Percentiles rank a stretch among this genome's conserved stretches.
Evolutionary conservation across 768 basidiomycete genomes (phyloP).

Genomic region (Boletellus emodensis): DNA sequence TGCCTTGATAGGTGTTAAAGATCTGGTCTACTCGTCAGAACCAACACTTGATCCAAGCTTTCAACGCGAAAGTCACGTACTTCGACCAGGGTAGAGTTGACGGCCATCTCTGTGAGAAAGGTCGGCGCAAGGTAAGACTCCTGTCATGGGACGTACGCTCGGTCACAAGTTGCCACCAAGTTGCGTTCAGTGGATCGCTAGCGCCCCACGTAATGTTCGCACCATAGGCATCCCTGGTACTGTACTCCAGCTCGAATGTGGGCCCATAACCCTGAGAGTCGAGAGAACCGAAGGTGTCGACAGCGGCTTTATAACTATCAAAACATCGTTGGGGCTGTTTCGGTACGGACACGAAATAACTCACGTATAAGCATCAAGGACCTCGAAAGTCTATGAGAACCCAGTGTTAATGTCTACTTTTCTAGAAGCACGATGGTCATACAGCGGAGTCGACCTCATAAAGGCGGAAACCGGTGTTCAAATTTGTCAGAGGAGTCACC

Average conservation of each 20-base stretch:
- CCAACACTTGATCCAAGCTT: not conserved
- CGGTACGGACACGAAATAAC: slow-evolving; percentile 16
- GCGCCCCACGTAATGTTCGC: slow-evolving; percentile 50
- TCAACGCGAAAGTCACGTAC: slow-evolving; percentile 33
- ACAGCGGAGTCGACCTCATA: slow-evolving; percentile 53
- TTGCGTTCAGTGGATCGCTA: slow-evolving; percentile 70
- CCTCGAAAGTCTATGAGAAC: slow-evolving; percentile 62
- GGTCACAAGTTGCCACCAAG: slow-evolving; percentile 80
- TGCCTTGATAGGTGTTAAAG: slow-evolving; percentile 72
- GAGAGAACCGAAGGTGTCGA: slow-evolving; percentile 52
- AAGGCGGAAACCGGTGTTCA: slow-evolving; percentile 68
- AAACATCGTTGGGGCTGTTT: not conserved
- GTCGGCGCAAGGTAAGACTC: not conserved
- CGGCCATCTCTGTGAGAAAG: slow-evolving; percentile 48
- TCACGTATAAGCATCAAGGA: slow-evolving; percentile 75
- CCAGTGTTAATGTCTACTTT: slow-evolving; percentile 1
- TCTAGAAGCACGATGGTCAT: slow-evolving; percentile 18
- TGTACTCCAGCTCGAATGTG: slow-evolving; percentile 60
- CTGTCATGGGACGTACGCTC: slow-evolving; percentile 46
- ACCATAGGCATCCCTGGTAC: slow-evolving; percentile 65
- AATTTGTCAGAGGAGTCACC: slow-evolving; percentile 62
- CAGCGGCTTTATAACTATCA: slow-evolving; percentile 61
- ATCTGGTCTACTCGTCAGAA: slow-evolving; percentile 34
- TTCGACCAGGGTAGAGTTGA: slow-evolving; percentile 52
- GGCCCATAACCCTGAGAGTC: slow-evolving; percentile 62